Evolutionary conservation across 116 monocot species (phyloP), one percentile per base, ranked within the genome.

Genomic region (Dioscorea cayenensis): DNA sequence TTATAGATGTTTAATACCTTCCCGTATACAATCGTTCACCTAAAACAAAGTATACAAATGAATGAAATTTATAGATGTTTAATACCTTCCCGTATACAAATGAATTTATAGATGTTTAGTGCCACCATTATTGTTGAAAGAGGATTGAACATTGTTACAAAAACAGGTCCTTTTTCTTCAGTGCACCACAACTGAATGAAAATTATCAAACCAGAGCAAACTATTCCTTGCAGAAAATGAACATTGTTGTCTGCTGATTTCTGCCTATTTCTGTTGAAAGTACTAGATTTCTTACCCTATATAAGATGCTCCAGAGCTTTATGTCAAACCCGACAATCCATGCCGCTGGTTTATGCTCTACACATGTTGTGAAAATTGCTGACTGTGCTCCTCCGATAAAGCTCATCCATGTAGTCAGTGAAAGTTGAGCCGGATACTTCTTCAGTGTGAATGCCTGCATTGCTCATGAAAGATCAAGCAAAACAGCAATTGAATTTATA

Each of bases 131-230:
- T 73, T 23, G 95, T 83, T 6, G 81, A 75, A 1, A 95, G 73
- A 29, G 95, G 95, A 80, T 81, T 89, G 81, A 95, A 95, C 86
- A 91, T 88, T 32, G 91, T 89, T 63, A 95, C 91, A 69, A 95
- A 95, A 73, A 95, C 91, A 38, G 95, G 91, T 64, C 91, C 95
- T 76, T 84, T 95, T 63, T 84, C 77, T 71, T 91, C 77, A 0
- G 84, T 95, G 80, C 88, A 88, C 91, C 91, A 91, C 67, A 95
- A 50, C 51, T 89, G 86, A 63, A 85, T 67, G 83, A 83, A 91
- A 58, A 89, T 79, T 38, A 85, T 85, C 60, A 95, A 63, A 27
- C 89, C 86, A 62, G 91, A 91, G 60, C 75, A 72, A 21, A 87
- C 83, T 48, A 83, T 65, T 69, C 89, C 95, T 91, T 95, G 70